Conservation (phyloP, 2,329 filamentous ascomycete genomes). For the Teratosphaeria viscida region DNA sequence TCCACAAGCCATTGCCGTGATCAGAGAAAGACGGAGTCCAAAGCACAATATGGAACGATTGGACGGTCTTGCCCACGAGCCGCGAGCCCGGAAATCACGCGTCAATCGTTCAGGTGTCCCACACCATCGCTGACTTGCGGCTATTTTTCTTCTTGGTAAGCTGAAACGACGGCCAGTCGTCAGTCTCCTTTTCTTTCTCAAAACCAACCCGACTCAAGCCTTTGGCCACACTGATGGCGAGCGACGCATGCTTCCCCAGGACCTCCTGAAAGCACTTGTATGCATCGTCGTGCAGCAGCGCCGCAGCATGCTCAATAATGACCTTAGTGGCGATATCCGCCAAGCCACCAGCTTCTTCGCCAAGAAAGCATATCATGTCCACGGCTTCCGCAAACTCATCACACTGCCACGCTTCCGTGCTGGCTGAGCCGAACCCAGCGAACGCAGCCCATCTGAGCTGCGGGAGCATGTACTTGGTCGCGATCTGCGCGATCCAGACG, state of each 20-base stretch:
- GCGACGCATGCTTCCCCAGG: not conserved
- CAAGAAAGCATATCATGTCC: not conserved
- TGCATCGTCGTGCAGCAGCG: not conserved
- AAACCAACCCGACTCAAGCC: too few species aligned
- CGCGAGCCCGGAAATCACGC: too few species aligned
- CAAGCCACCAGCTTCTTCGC: not conserved
- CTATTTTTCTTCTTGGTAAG: too few species aligned
- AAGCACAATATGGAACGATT: too few species aligned
- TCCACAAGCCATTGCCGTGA: too few species aligned
- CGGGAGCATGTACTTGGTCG: conserved; percentile 24
- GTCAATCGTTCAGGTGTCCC: too few species aligned
- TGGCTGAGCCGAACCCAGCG: conserved; percentile 17
- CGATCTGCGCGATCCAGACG: conserved; percentile 12
- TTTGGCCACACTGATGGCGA: too few species aligned
- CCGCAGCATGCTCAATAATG: not conserved
- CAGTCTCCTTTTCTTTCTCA: too few species aligned
- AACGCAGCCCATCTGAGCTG: conserved; percentile 21
- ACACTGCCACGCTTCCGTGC: not conserved
- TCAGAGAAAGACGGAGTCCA: too few species aligned
- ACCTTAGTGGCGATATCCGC: not conserved
- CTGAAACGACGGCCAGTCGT: too few species aligned
- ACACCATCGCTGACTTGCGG: too few species aligned
- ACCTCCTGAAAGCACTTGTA: not conserved
- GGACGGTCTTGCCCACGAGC: too few species aligned
- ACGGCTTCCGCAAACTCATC: conserved; percentile 2